phyloP scores from a whole-genome alignment of 495 filamentous ascomycete species.

The Pyronema domesticum region DNA sequence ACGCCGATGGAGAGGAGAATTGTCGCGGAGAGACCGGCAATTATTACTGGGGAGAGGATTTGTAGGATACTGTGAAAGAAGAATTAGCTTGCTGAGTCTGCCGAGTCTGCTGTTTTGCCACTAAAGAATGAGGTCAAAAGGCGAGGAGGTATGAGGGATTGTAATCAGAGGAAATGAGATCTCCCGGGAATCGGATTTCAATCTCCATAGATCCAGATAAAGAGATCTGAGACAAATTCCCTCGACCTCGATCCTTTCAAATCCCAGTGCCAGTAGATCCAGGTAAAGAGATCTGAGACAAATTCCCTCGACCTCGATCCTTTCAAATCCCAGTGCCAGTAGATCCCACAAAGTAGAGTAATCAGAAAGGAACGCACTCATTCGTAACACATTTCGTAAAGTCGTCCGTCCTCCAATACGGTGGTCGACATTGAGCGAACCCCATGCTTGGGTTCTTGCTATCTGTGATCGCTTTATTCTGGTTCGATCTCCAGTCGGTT shows the following conservation, averaged over 20 bases:
- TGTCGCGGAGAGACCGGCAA: slow-evolving; percentile 51
- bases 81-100: background rate
- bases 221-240: too few species aligned
- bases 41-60: slow-evolving; percentile 58
- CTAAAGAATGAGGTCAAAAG: background rate
- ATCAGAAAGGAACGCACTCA: slow-evolving; percentile 42
- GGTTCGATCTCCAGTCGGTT: too few species aligned
- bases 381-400: slow-evolving; percentile 72
- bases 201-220: too few species aligned
- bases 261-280: background rate
- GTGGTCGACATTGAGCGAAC: slow-evolving; percentile 58
- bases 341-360: too few species aligned
- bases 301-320: too few species aligned
- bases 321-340: background rate
- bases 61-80: slow-evolving; percentile 52
- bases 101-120: background rate
- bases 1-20: slow-evolving; percentile 40
- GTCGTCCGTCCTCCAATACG: slow-evolving; percentile 77
- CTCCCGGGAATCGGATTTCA: too few species aligned
- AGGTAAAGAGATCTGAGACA: too few species aligned
- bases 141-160: background rate
- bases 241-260: background rate
- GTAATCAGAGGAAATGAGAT: background rate
- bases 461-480: too few species aligned
- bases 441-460: slow-evolving; percentile 20